Evolutionary conservation across 805 yeast genomes (phyloP).

Genomic region (Kregervanrija pseudodelftensis): DNA sequence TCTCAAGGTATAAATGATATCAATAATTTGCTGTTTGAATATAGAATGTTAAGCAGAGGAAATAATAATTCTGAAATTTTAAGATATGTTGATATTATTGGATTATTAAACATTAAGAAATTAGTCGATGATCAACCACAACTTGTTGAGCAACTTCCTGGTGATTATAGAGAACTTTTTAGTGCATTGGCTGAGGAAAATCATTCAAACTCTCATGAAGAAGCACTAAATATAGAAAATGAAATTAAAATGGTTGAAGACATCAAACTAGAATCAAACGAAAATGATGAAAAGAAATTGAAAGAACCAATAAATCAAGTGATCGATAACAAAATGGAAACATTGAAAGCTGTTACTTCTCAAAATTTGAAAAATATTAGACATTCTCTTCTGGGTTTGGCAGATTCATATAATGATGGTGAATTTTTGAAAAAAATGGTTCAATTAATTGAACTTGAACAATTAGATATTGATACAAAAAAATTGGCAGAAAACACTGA

Average conservation of each 20-base stretch:
- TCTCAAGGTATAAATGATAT: conserved; percentile 10
- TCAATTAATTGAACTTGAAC: conserved; percentile 15
- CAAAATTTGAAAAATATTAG: conserved; percentile 74
- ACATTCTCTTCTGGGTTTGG: conserved; percentile 56
- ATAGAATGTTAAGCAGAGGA: conserved; percentile 12
- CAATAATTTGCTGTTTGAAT: conserved; percentile 11
- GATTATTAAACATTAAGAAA: conserved; percentile 34
- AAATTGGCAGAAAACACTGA: conserved; percentile 5
- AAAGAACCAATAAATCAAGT: conserved; percentile 11
- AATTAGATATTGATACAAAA: conserved; percentile 16
- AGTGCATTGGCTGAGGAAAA: conserved; percentile 8
- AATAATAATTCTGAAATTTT: conserved; percentile 29
- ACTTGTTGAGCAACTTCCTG: conserved; percentile 18
- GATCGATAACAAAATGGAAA: conserved; percentile 47
- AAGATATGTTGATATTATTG: conserved; percentile 39
- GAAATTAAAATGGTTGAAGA: conserved; percentile 2
- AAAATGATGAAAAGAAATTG: conserved; percentile 1
- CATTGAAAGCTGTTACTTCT: conserved; percentile 61
- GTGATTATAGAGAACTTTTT: conserved; percentile 20
- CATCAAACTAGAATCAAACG: not conserved
- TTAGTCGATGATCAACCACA: conserved; percentile 27
- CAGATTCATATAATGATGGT: conserved; percentile 20
- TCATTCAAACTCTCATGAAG: not conserved
- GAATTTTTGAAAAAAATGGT: conserved; percentile 17
- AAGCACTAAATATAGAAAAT: not conserved